phyloP scores from a whole-genome alignment of 2,329 filamentous ascomycete genomes.

The Pyricularia grisea region DNA sequence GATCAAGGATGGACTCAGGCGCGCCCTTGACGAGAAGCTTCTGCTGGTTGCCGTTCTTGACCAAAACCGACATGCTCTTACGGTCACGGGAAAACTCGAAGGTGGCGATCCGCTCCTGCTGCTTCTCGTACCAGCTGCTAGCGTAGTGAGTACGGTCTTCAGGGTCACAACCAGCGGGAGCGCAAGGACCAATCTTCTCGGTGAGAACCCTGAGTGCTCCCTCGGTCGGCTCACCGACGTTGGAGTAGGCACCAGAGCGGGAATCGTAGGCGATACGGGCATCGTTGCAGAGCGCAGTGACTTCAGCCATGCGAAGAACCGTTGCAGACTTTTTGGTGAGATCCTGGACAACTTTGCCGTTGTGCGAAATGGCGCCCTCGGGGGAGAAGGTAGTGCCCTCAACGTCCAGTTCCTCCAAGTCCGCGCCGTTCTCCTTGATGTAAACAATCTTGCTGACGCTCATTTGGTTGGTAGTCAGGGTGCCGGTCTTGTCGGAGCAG shows the following conservation, averaged over 20 bases:
- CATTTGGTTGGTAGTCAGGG: constrained; percentile 98
- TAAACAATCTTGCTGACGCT: constrained; percentile 91
- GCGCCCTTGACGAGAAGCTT: constrained; percentile 94
- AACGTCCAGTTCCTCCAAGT: constrained; percentile 77
- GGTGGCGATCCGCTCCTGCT: constrained; percentile 67
- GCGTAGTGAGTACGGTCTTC: constrained; percentile 67
- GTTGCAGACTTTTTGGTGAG: constrained; percentile 65
- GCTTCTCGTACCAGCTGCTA: constrained; percentile 75
- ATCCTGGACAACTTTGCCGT: constrained; percentile 60
- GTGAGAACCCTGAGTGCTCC: constrained; percentile 83
- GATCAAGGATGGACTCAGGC: constrained; percentile 86
- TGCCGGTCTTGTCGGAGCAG: constrained; percentile 98
- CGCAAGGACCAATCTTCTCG: constrained; percentile 86
- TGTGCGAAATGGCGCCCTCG: constrained; percentile 59
- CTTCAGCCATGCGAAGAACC: constrained; percentile 66
- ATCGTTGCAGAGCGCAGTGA: constrained; percentile 79
- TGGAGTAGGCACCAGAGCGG: constrained; percentile 65
- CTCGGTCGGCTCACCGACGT: constrained; percentile 90
- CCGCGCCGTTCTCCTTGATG: constrained; percentile 62
- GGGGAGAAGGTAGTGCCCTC: constrained; percentile 91
- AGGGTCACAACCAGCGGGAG: constrained; percentile 42
- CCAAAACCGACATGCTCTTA: constrained; percentile 98
- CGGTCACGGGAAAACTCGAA: constrained; percentile 96
- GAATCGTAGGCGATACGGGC: constrained; percentile 73
- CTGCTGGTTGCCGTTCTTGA: constrained; percentile 58